Conservation (phyloP, 768 basidiomycete genomes). For the Hygrocybe coccinea region DNA sequence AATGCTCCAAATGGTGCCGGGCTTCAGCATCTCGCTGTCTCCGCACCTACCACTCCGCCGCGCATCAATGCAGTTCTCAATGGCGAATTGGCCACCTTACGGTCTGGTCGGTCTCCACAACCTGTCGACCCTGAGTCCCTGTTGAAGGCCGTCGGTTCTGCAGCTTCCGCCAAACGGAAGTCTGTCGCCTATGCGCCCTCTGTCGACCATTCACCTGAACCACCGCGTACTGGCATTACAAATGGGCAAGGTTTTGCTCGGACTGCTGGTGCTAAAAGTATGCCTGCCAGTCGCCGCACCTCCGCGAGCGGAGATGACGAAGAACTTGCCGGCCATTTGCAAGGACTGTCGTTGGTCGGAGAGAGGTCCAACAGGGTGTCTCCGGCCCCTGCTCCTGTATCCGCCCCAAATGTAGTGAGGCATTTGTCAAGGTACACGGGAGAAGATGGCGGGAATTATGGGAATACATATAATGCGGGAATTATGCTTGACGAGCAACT, state of each 20-base stretch:
- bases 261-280: constrained; percentile 77
- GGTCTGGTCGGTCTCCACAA: constrained; percentile 43
- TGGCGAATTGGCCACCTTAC: constrained; percentile 46
- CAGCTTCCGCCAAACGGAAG: constrained; percentile 72
- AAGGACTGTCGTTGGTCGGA: constrained; percentile 63
- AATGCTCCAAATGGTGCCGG: constrained; percentile 39
- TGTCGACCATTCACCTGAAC: constrained; percentile 69
- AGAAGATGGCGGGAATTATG: constrained; percentile 56
- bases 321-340: constrained; percentile 70
- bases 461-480: constrained; percentile 69
- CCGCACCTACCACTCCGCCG: constrained; percentile 84
- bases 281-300: constrained; percentile 87
- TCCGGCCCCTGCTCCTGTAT: constrained; percentile 48
- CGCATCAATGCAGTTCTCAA: constrained; percentile 69
- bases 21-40: constrained; percentile 76
- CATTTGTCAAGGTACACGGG: constrained; percentile 50
- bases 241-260: constrained; percentile 55
- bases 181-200: constrained; percentile 81
- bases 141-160: constrained; percentile 62
- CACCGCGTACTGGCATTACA: constrained; percentile 38
- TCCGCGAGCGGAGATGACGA: constrained; percentile 86
- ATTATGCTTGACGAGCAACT: constrained; percentile 92
- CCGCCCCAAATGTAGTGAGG: constrained; percentile 51
- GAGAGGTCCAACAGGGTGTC: constrained; percentile 56
- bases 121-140: constrained; percentile 58